Evolutionary conservation across 768 basidiomycete species (phyloP).

Genomic region (Macrolepiota albuminosa): DNA sequence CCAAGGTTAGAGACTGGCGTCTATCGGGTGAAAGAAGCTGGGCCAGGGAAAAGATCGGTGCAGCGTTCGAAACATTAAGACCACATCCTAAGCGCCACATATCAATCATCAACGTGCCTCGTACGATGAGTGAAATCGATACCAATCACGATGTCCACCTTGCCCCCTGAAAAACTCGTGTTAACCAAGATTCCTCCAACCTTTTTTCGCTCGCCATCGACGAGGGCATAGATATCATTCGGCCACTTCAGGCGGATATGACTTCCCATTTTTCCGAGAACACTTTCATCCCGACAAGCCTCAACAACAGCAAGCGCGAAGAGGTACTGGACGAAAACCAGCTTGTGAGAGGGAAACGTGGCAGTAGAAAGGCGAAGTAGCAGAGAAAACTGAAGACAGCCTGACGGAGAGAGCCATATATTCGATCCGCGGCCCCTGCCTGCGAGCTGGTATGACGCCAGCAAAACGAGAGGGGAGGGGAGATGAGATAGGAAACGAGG

Average conservation of each 20-base stretch:
- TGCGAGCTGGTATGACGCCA: slow-evolving; percentile 83
- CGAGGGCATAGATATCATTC: slow-evolving; percentile 85
- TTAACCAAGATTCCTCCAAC: slow-evolving; percentile 91
- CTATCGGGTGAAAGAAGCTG: slow-evolving; percentile 49
- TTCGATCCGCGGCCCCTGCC: slow-evolving; percentile 89
- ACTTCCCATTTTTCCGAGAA: slow-evolving; percentile 50
- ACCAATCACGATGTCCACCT: slow-evolving; percentile 59
- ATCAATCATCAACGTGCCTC: neutral
- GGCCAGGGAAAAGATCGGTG: slow-evolving; percentile 77
- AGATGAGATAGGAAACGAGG: slow-evolving; percentile 61
- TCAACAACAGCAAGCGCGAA: slow-evolving; percentile 87
- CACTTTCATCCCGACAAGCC: slow-evolving; percentile 59
- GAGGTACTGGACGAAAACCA: slow-evolving; percentile 94
- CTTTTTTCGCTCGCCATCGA: slow-evolving; percentile 59
- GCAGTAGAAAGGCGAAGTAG: slow-evolving; percentile 56
- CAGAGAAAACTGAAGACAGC: slow-evolving; percentile 83
- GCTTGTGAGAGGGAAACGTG: slow-evolving; percentile 49
- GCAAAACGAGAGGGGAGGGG: slow-evolving; percentile 72
- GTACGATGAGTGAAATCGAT: neutral
- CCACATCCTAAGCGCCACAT: slow-evolving; percentile 64
- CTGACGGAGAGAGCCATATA: slow-evolving; percentile 87
- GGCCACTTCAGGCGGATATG: slow-evolving; percentile 90
- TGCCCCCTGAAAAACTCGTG: slow-evolving; percentile 70
- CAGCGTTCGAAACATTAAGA: slow-evolving; percentile 77
- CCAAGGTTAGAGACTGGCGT: slow-evolving; percentile 49